phyloP scores from a whole-genome alignment of 1,284 basidiomycete genomes.

The Trametes hirsuta region DNA sequence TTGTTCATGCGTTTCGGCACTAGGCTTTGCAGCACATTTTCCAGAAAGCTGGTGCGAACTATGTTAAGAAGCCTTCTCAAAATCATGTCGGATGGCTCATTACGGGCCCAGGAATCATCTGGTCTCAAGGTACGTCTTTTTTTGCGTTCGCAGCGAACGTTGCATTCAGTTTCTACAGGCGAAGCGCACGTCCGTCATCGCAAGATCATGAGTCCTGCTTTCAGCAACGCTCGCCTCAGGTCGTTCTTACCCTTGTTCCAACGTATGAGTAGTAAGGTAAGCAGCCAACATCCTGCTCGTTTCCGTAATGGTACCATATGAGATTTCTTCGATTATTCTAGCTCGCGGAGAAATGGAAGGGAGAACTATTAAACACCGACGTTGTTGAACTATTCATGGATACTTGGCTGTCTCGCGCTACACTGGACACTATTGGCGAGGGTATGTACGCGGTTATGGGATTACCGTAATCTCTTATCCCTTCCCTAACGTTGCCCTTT shows the following conservation, averaged over 20 bases:
- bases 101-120: constrained; percentile 24
- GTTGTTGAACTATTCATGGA: constrained; percentile 12
- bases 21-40: constrained; percentile 33
- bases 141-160: background rate
- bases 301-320: background rate
- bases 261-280: constrained; percentile 18
- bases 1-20: background rate
- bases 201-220: constrained; percentile 36
- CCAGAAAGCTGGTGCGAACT: constrained; percentile 31
- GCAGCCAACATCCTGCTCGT: background rate
- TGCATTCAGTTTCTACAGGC: constrained; percentile 8
- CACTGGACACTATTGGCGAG: constrained; percentile 38
- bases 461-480: background rate
- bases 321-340: background rate
- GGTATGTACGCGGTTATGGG: constrained; percentile 14
- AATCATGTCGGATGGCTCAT: constrained; percentile 15
- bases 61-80: constrained; percentile 23
- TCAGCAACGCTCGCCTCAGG: constrained; percentile 26
- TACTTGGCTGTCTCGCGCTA: constrained; percentile 32
- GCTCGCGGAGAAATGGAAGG: constrained; percentile 25
- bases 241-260: constrained; percentile 29
- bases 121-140: constrained; percentile 18
- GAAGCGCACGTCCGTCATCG: constrained; percentile 31
- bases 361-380: constrained; percentile 4
- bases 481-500: background rate